phyloP scores from a whole-genome alignment of 179 eudicot genomes.

The Amaranthus tricolor region DNA sequence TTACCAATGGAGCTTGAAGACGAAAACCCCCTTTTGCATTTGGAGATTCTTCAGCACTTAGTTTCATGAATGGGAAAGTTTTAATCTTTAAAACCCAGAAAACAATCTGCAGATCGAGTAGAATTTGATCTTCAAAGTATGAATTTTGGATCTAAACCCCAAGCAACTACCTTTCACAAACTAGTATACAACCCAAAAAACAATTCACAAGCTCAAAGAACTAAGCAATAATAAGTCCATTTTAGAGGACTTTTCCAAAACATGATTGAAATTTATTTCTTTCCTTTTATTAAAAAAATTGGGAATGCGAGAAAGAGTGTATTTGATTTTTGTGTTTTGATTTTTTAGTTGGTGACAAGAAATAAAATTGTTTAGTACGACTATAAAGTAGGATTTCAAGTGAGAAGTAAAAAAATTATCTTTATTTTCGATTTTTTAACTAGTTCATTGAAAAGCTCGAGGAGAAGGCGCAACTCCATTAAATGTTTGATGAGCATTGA shows the following conservation, averaged over 20 bases:
- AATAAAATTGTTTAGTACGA: too few relatives aligned
- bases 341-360: too few relatives aligned
- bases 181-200: not conserved
- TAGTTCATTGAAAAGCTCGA: too few relatives aligned
- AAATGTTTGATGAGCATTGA: not conserved
- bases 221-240: too few relatives aligned
- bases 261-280: too few relatives aligned
- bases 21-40: constrained; percentile 71
- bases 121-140: not conserved
- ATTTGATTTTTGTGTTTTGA: too few relatives aligned
- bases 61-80: constrained; percentile 47
- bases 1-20: constrained; percentile 89
- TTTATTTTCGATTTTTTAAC: too few relatives aligned
- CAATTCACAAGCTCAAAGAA: not conserved
- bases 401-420: too few relatives aligned
- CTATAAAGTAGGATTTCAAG: too few relatives aligned
- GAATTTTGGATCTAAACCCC: constrained; percentile 25
- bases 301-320: too few relatives aligned
- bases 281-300: too few relatives aligned
- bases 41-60: constrained; percentile 57
- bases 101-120: constrained; percentile 16
- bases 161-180: not conserved
- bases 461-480: not conserved
- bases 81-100: constrained; percentile 7
- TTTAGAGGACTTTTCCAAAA: too few relatives aligned